Evolutionary conservation across 192 early-diverging fungal species (phyloP).

Genomic region (Powellomyces hirtus): DNA sequence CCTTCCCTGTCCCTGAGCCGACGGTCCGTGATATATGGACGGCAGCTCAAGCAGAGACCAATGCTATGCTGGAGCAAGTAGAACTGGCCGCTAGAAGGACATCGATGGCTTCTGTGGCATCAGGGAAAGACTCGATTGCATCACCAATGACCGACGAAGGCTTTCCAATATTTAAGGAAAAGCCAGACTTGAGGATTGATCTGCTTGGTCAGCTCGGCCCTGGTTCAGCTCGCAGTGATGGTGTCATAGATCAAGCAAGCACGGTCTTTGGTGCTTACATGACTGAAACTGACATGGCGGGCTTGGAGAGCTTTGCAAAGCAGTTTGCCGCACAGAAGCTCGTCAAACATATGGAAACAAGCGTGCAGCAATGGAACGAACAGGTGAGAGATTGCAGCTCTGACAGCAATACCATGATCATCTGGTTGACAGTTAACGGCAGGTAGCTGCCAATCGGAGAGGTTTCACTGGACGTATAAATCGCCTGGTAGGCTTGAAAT

Average conservation of each 20-base stretch:
- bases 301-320: conserved; percentile 52
- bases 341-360: conserved; percentile 86
- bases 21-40: conserved; percentile 47
- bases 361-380: conserved; percentile 85
- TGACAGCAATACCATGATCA: too few species aligned
- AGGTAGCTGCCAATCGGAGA: conserved; percentile 78
- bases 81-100: background rate
- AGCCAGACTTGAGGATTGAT: background rate
- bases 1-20: conserved; percentile 23
- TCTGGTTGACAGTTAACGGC: background rate
- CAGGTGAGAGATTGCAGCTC: conserved; percentile 48
- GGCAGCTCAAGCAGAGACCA: conserved; percentile 36
- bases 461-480: conserved; percentile 89
- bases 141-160: conserved; percentile 30
- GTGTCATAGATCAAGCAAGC: too few species aligned
- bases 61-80: conserved; percentile 29
- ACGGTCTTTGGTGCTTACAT: conserved; percentile 52
- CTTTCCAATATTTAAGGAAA: conserved; percentile 25
- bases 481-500: conserved; percentile 70
- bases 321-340: conserved; percentile 72
- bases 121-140: background rate
- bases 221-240: background rate
- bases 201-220: background rate
- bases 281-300: conserved; percentile 51
- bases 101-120: conserved; percentile 18